Base-by-base conservation (phyloP, 495 filamentous ascomycete species). In the Neurospora cerealis region DNA sequence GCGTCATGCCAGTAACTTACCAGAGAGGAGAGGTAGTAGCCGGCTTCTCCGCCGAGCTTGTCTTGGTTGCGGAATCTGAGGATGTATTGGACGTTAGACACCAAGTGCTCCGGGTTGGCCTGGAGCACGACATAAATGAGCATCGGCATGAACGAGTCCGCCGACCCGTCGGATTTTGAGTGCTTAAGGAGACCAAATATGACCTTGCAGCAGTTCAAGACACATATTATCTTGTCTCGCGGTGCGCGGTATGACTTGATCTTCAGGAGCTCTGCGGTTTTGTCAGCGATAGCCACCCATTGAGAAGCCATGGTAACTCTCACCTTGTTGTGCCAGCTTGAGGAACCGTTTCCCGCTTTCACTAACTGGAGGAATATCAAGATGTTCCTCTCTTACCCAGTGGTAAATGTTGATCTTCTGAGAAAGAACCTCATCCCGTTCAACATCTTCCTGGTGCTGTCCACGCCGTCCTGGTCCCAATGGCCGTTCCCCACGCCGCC, bases 51-150 rank as follows among this genome's bases (percentile, higher is more conserved):
- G 60, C 92, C 92, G 0, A 98, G 88, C 78, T 98, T 99, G 42
- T 99, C 96, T 80, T 97, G 96, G 77, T 98, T 97, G 72, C 96
- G 90, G 83, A 99, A 99, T 24, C 96, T 89, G 54, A 98, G 85
- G 73, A 99, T 98, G 80, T 99, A 99, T 81, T 98, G 96, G 8
- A 98, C 94, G 79, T 99, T 99, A 70, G 94, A 97, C 39, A 98
- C 93, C 37, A 99, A 85, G 80, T 98, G 93, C 62, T 97, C 94
- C 0, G 96, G 96, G 76, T 97, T 97, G 37, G 94, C 93, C 79
- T 94, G 92, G 34, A 99, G 86, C 3, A 98, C 94, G 66, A 97
- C 95, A 77, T 96, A 98, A 69, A 99, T 98, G 72, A 99, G 86
- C 72, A 98, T 88, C 0, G 96, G 96, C 81, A 99, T 91, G 75